Evolutionary conservation across 2,329 filamentous ascomycete genomes (phyloP), one percentile per base, ranked within the genome.

Genomic region (Trichoderma sp.): DNA sequence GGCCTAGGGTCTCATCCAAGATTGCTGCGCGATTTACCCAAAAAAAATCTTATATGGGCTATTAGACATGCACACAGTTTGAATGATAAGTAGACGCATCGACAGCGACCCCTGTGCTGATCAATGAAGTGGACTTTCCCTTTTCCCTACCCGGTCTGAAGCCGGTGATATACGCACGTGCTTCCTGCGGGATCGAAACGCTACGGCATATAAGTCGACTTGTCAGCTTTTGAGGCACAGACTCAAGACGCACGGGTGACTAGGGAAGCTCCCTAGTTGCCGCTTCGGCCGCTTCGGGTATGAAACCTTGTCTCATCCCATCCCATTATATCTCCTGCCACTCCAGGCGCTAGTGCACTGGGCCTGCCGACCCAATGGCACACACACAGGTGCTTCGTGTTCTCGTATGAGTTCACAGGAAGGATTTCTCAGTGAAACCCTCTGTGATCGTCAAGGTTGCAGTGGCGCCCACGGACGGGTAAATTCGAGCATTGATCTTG

Each of bases 11-110:
- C 9, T 39, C 19, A 5, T 54, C 7, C 28, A 3, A 54, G 51
- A 30, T 39, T 54, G 51, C 39, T 54, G 51, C 51, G 51, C 51
- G 51, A 54, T 54, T 54, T 54, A 39, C 34, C 34, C 34, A 39
- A 39, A 24, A 14, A 39, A 24, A 14, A 39, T 14, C 2, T 4
- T 39, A 12, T 39, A 39, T 39, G 34, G 10, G 34, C 12, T 39
- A 39, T 39, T 3, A 39, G 34, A 39, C 34, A 39, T 30, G 30
- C 30, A 30, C 30, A 30, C 34, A 39, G 34, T 14, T 39, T 12
- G 12, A 39, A 39, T 5, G 2, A 12, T 10, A 14, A 14, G 34
- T 14, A 14, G 34, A 5, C 10, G 10, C 26, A 51, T 51, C 26
- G 17, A 51, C 26, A 1, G 12, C 34, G 12, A 39, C 34, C 34